phyloP scores from a whole-genome alignment of 805 yeast species.

The Lachancea cidri region DNA sequence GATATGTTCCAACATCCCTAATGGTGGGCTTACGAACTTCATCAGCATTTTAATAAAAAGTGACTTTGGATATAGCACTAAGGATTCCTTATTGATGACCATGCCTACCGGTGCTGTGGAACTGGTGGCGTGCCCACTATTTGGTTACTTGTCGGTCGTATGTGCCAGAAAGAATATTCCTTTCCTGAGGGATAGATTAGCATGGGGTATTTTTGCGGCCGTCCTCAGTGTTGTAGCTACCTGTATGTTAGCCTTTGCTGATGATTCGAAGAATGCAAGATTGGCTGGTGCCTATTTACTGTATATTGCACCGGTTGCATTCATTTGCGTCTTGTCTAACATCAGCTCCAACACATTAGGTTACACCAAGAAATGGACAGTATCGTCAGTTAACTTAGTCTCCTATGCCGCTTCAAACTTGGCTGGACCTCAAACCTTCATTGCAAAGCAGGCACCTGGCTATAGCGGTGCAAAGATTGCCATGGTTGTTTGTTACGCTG shows the following conservation, averaged over 20 bases:
- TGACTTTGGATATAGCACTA: constrained; percentile 41
- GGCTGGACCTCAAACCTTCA: constrained; percentile 71
- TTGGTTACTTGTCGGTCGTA: constrained; percentile 24
- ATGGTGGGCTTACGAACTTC: constrained; percentile 52
- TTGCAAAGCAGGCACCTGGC: constrained; percentile 49
- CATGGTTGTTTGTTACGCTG: constrained; percentile 45
- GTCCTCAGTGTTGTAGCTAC: constrained; percentile 29
- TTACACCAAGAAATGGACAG: constrained; percentile 62
- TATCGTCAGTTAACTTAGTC: constrained; percentile 53
- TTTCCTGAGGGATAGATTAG: constrained; percentile 22
- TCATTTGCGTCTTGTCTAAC: constrained; percentile 32
- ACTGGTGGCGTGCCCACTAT: constrained; percentile 33
- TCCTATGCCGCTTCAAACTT: constrained; percentile 66
- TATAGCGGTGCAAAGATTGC: constrained; percentile 53
- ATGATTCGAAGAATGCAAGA: constrained; percentile 30
- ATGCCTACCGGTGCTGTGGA: constrained; percentile 46
- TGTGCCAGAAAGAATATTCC: constrained; percentile 17
- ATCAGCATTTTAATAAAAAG: constrained; percentile 39
- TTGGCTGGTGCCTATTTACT: constrained; percentile 36
- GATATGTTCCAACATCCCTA: constrained; percentile 41
- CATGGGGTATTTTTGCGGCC: constrained; percentile 33
- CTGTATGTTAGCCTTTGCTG: constrained; percentile 41
- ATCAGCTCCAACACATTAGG: constrained; percentile 58
- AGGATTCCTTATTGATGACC: constrained; percentile 39
- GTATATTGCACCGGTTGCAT: constrained; percentile 34